Evolutionary conservation across 1,139 yeast genomes (phyloP), one percentile per base, ranked within the genome.

Genomic region (Blastobotrys capitulatus): DNA sequence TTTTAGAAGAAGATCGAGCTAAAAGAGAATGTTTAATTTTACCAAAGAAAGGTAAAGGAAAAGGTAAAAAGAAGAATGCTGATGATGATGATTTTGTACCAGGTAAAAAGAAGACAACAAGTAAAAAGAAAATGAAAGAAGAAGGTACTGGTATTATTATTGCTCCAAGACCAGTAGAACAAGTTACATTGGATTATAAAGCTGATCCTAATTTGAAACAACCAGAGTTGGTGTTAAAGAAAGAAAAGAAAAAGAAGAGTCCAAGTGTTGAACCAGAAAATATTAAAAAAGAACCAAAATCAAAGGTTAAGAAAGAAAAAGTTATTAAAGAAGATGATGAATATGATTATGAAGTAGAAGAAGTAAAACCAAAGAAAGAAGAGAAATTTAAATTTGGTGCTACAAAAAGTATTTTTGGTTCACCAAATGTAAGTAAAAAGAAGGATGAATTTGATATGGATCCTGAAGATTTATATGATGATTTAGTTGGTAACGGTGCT

Each of bases 1-100:
- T 86, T 64, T 70, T 80, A 54, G 70, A 66, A 41, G 75, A 73
- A 16, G 89, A 83, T 59, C 74, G 73, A 44, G 77, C 67, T 49
- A 68, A 62, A 52, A 68, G 73, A 20, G 63, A 59, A 47, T 15
- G 12, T 3, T 4, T 32, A 31, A 20, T 42, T 9, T 10, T 15
- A 12, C 20, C 26, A 2, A 57, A 57, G 46, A 59, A 54, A 48
- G 49, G 54, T 41, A 46, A 36, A 2, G 50, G 46, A 16, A 15
- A 13, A n/a, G 57, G 57, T 45, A 59, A 54, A 49, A 47, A 44
- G 39, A 51, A 47, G 44, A 59, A 51, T 22, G 58, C 54, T 29
- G 60, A 54, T 16, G 61, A 56, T 43, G 60, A 52, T 6, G 60
- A 56, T n/a, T 52, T 50, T 46, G 52, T 46, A 2, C 49, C 49